These are phyloP conservation scores for Erythrophleum fordii DNA, from an alignment of 306 rosid species.

Conservation along the genomic window DNA sequence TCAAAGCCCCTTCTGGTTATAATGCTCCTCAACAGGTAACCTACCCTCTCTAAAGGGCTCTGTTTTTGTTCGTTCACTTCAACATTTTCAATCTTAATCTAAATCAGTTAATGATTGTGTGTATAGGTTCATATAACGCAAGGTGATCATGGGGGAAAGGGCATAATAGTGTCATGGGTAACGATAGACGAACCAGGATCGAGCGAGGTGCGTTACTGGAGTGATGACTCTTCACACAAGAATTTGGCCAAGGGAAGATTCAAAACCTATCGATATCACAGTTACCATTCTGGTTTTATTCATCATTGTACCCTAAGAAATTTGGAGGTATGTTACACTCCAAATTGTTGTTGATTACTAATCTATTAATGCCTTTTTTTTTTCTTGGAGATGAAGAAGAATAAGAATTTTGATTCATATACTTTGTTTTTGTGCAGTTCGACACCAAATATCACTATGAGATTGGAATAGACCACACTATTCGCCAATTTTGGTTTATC, in stretches of 20 bases:
- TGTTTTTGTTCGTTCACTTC: too few relatives aligned
- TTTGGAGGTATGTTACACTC: slow-evolving; percentile 56
- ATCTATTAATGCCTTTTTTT: too few relatives aligned
- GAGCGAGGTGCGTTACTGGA: slow-evolving; percentile 68
- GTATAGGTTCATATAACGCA: slow-evolving; percentile 86
- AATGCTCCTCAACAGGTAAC: slow-evolving; percentile 84
- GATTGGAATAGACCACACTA: slow-evolving; percentile 67
- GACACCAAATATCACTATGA: slow-evolving; percentile 77
- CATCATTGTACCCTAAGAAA: slow-evolving; percentile 66
- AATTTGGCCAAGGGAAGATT: slow-evolving; percentile 46
- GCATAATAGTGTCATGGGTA: slow-evolving; percentile 86
- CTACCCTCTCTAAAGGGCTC: background rate
- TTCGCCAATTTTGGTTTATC: slow-evolving; percentile 72
- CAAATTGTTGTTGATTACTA: background rate
- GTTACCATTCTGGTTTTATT: slow-evolving; percentile 83
- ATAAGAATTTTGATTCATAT: background rate
- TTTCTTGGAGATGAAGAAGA: background rate
- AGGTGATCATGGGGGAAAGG: slow-evolving; percentile 77
- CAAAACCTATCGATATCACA: slow-evolving; percentile 65
- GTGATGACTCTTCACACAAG: slow-evolving; percentile 41
- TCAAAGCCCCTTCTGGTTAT: slow-evolving; percentile 63
- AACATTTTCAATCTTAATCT: background rate
- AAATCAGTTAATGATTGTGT: background rate
- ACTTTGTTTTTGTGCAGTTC: slow-evolving; percentile 50
- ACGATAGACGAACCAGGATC: slow-evolving; percentile 73